Base-by-base conservation (phyloP, 345 rosid species). In the Camelina neglecta region DNA sequence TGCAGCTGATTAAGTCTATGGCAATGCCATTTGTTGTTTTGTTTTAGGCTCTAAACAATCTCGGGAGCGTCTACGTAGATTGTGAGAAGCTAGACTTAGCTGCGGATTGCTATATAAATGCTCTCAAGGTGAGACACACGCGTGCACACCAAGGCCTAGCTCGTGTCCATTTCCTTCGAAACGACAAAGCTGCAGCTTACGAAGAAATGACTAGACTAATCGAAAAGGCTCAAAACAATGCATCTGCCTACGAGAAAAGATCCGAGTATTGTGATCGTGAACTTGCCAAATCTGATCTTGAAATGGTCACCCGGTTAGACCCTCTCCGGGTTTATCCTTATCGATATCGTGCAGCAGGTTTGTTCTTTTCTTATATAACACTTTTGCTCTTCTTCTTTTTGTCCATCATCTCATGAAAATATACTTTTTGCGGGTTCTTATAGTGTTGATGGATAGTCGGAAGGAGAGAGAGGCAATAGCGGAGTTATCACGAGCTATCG, bases 141-240 rank as follows among this genome's bases (percentile, higher is more conserved):
- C 87, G 99, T 24, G 99, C 99, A 13, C 98, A 95, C 79, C 99
- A 95, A 75, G 99, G 99, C 57, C 89, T 95, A 70, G 99, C 99
- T 41, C 91, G 99, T 26, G 98, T 95, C 24, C 89, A 95, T 82
- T 89, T 49, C 82, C 89, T 90, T 49, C 84, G 84, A 82, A 88
- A 92, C 41, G 91, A 92, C 16, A 95, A 84, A 72, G 81, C 81
- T 36, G 87, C 90, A 44, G 99, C 99, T 0, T 92, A 85, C 1
- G 89, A 87, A 72, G 98, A 95, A 84, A 95, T 95, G 99, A 89
- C 97, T 23, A 85, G 86, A 80, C 85, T 95, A 50, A 89, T 92
- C 18, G 92, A 85, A 69, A 95, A 88, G 69, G 97, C 99, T 33
- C 87, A 77, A 69, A 95, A 86, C 82, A 95, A 89, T 56, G 97